Evolutionary conservation across 2,329 filamentous ascomycete genomes (phyloP), one percentile per base, ranked within the genome.

Genomic region (Claviceps humidiphila): DNA sequence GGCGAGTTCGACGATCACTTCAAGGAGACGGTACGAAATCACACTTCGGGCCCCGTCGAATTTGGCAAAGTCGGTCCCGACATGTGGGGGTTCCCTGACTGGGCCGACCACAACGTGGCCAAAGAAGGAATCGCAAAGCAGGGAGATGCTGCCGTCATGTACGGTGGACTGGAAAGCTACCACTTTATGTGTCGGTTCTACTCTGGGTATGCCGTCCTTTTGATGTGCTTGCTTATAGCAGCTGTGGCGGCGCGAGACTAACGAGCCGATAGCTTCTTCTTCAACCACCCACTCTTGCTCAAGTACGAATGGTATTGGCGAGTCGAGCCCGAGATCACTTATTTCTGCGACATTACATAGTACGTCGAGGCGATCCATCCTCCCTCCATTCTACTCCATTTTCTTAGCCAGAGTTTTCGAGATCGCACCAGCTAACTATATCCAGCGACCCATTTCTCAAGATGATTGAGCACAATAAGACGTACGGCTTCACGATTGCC

Each of bases 281-380:
- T 93, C 76, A 95, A 96, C 68, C 93, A 98, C 66, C 86, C 90
- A 58, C 80, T 97, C 38, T 79, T 98, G 46, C 80, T 87, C 65
- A 97, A 97, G 70, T 98, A 97, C 71, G 89, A 97, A 66, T 98
- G 93, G 93, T 98, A 98, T 75, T 98, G 93, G 93, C 89, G 93
- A 57, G 75, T 98, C 61, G 93, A 98, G 76, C 93, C 93, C 58
- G 93, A 98, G 71, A 97, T 98, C 80, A 96, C 91, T 73, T 98
- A 97, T 74, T 98, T 98, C 74, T 98, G 93, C 70, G 93, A 98
- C 66, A 97, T 98, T 60, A 98, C 93, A 58, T 98, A 98, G 87
- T 91, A 81, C 44, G 63, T 59, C 3, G 20, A 5, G 30, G 30
- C 30, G 30, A 34, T 34, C 30, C 30, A 17, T 14, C 9, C 9